phyloP scores from a whole-genome alignment of 2,329 filamentous ascomycete species.

The Calonectria crousiana region DNA sequence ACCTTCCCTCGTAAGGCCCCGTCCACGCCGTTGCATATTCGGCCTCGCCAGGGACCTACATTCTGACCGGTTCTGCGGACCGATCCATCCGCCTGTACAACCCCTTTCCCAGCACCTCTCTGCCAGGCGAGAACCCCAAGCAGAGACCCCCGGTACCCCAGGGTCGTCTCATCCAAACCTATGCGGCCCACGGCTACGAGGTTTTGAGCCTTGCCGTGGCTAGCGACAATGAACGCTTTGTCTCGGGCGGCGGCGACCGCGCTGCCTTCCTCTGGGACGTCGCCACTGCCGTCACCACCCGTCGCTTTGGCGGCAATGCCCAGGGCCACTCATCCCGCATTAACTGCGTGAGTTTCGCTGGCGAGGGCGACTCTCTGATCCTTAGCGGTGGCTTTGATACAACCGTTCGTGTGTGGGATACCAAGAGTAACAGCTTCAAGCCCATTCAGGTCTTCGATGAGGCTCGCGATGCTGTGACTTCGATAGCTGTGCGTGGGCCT shows the following conservation, averaged over 20 bases:
- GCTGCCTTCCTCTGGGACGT: constrained; percentile 97
- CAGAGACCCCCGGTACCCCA: constrained; percentile 52
- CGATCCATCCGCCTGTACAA: constrained; percentile 90
- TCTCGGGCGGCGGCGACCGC: constrained; percentile 90
- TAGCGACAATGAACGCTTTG: constrained; percentile 85
- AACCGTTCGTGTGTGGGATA: constrained; percentile 82
- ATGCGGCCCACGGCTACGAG: constrained; percentile 91
- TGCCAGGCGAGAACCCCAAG: constrained; percentile 42
- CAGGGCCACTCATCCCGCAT: constrained; percentile 78
- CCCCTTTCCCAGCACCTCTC: constrained; percentile 66
- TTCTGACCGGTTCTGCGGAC: constrained; percentile 89
- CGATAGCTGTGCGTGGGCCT: constrained; percentile 59
- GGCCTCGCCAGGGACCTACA: constrained; percentile 77
- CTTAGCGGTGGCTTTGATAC: constrained; percentile 82
- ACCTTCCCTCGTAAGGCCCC: constrained; percentile 63
- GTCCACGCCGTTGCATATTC: constrained; percentile 81
- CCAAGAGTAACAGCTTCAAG: constrained; percentile 64
- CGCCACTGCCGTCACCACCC: constrained; percentile 78
- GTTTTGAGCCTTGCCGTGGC: constrained; percentile 84
- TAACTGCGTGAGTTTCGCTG: constrained; percentile 84
- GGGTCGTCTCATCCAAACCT: constrained; percentile 83
- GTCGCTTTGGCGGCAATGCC: constrained; percentile 74
- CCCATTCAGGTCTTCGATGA: constrained; percentile 81
- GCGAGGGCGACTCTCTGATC: constrained; percentile 79
- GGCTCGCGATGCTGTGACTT: constrained; percentile 76